A percentile compares a stretch with the other conserved stretches of the same genome.
These are phyloP conservation scores for Pythium scleroteichum DNA, from an alignment of 352 stramenopile genomes.

Conservation along the genomic window DNA sequence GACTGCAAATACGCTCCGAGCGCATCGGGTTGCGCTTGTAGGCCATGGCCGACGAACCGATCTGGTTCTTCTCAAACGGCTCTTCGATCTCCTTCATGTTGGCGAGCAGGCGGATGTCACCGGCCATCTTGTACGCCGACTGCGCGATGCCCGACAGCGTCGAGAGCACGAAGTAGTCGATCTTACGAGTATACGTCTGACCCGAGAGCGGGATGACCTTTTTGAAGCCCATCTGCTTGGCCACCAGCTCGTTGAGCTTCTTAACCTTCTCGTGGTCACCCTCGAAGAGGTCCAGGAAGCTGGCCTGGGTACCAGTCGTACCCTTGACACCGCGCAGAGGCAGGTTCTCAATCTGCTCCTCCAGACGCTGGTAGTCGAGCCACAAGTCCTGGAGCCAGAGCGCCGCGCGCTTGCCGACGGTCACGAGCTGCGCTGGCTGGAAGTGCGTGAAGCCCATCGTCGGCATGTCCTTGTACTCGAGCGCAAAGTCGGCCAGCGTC, in stretches of 20 bases:
- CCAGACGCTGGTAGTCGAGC: conserved; percentile 95
- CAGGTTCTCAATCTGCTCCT: conserved; percentile 95
- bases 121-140: conserved; percentile 99
- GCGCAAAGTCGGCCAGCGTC: conserved; percentile 94
- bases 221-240: conserved; percentile 97
- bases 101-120: conserved; percentile 97
- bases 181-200: conserved; percentile 99
- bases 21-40: conserved; percentile 99
- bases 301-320: conserved; percentile 98
- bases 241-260: conserved; percentile 95
- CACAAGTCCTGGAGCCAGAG: conserved; percentile 99
- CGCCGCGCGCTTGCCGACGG: conserved; percentile 96
- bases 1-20: conserved; percentile 96
- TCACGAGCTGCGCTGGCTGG: conserved; percentile 98
- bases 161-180: conserved; percentile 96
- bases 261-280: conserved; percentile 99
- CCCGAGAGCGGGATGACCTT: conserved; percentile 96
- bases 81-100: conserved; percentile 99
- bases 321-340: conserved; percentile 98
- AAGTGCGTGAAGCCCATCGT: conserved; percentile 99
- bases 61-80: conserved; percentile 92
- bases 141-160: conserved; percentile 96
- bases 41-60: conserved; percentile 98
- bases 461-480: conserved; percentile 95
- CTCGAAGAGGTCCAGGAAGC: conserved; percentile 98